These are phyloP conservation scores for Pythium periplocum DNA, from an alignment of 352 stramenopile genomes.

Conservation along the genomic window DNA sequence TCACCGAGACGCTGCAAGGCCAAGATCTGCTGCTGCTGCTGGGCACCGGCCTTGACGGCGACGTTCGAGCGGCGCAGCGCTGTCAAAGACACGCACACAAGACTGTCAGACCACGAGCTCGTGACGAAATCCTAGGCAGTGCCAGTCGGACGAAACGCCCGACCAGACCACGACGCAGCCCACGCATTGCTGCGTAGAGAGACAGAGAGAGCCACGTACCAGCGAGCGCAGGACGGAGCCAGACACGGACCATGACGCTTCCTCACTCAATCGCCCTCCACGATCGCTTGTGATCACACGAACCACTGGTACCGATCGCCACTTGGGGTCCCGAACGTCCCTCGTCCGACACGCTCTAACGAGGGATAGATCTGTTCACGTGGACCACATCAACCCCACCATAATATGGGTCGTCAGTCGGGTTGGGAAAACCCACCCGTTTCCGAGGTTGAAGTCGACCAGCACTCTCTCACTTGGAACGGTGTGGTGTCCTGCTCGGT, in stretches of 20 bases:
- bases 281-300: conserved; percentile 16
- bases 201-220: conserved; percentile 24
- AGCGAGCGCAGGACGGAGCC: conserved; percentile 51
- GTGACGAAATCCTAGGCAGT: not conserved
- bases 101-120: not conserved
- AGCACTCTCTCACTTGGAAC: no score
- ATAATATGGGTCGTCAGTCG: no score
- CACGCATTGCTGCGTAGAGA: conserved; percentile 2
- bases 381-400: no score
- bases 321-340: conserved; percentile 19
- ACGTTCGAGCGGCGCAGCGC: conserved; percentile 19
- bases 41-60: conserved; percentile 8
- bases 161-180: not conserved
- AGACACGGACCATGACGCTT: conserved; percentile 64
- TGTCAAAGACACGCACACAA: conserved; percentile 7
- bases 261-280: conserved; percentile 19
- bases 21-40: conserved; percentile 13
- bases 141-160: not conserved
- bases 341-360: conserved; percentile 7
- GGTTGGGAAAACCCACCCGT: no score
- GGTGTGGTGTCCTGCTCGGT: no score
- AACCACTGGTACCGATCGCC: conserved; percentile 23
- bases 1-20: not conserved
- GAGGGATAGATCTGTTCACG: conserved; percentile 4
- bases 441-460: no score